Evolutionary conservation across 208 protist species (phyloP).

Genomic region (Acanthamoeba healyi): DNA sequence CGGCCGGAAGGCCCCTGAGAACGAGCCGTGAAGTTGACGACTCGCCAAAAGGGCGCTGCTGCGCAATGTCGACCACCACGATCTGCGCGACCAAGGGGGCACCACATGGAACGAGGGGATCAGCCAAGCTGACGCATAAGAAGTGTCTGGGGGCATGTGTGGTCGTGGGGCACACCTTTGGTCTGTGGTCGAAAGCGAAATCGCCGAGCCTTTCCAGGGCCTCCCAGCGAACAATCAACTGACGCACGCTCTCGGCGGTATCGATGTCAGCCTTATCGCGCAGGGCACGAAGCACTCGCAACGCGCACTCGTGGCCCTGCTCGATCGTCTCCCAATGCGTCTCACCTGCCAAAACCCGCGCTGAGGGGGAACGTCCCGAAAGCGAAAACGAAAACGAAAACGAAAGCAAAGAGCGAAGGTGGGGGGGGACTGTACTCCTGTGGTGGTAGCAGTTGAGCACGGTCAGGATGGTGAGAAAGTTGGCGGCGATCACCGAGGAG

Average conservation of each 20-base stretch:
- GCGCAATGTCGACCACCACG: not conserved
- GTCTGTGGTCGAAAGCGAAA: not conserved
- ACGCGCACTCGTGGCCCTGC: not conserved
- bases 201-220: not conserved
- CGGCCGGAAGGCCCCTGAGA: not conserved
- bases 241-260: not conserved
- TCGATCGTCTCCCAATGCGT: not conserved
- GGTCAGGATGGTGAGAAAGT: not conserved
- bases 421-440: not conserved
- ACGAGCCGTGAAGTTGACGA: not conserved
- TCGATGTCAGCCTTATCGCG: not conserved
- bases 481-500: not conserved
- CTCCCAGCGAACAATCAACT: not conserved
- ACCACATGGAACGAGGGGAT: not conserved
- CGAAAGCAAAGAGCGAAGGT: not conserved
- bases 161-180: not conserved
- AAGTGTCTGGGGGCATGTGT: too few relatives aligned
- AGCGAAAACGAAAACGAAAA: not conserved
- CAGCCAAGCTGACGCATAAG: not conserved
- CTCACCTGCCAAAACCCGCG: not conserved
- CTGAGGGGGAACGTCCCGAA: not conserved
- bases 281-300: not conserved
- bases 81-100: not conserved
- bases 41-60: not conserved
- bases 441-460: conserved; percentile 12